These are phyloP conservation scores for Cerioporus squamosus DNA, from an alignment of 1,284 basidiomycete species.

Conservation along the genomic window DNA sequence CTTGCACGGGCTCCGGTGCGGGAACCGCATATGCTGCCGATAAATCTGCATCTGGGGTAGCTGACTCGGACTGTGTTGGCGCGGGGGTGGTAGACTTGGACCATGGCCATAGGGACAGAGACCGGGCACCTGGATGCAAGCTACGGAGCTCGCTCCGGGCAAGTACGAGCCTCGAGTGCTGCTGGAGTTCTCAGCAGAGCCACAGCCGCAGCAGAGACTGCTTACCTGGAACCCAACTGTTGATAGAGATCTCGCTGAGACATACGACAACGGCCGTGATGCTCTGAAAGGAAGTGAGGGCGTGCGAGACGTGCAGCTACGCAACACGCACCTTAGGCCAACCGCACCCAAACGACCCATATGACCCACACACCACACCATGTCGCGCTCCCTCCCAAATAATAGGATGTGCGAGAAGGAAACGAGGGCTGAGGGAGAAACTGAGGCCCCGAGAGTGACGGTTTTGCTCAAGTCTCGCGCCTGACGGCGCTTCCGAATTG, in stretches of 20 bases:
- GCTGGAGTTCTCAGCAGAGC: not conserved
- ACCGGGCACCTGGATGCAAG: conserved; percentile 20
- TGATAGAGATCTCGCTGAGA: conserved; percentile 9
- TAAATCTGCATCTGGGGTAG: not conserved
- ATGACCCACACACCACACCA: conserved; percentile 22
- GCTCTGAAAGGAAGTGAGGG: not conserved
- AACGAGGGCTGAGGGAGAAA: too few species aligned
- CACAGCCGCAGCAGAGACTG: not conserved
- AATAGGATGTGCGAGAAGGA: too few species aligned
- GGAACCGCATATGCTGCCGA: not conserved
- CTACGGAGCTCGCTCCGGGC: conserved; percentile 11
- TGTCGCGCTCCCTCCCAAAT: not conserved
- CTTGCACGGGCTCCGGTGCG: conserved; percentile 10
- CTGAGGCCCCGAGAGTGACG: too few species aligned
- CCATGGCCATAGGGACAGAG: conserved; percentile 27
- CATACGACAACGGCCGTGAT: conserved; percentile 12
- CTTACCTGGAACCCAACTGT: conserved; percentile 18
- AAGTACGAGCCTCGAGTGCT: conserved; percentile 8
- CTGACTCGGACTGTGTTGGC: not conserved
- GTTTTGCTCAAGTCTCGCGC: too few species aligned
- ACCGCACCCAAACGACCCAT: conserved; percentile 18
- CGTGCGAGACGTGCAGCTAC: too few species aligned
- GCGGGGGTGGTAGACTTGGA: conserved; percentile 18
- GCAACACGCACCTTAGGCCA: conserved; percentile 18
- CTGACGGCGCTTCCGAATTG: too few species aligned